Base-by-base conservation (phyloP, 345 rosid species). In the Pugionium cornutum region DNA sequence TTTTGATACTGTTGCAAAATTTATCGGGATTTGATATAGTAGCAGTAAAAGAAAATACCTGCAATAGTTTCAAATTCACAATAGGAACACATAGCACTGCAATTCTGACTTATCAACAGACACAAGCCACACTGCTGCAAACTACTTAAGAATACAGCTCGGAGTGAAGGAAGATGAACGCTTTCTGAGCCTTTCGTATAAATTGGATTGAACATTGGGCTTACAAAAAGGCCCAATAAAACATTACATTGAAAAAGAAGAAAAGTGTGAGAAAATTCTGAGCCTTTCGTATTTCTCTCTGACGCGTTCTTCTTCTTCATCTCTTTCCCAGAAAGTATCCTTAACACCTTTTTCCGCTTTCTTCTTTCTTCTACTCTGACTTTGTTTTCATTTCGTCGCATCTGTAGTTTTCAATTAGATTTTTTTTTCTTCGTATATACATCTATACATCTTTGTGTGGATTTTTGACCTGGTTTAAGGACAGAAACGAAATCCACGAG, bases 1-100 rank as follows among this genome's bases (percentile, higher is more conserved):
- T 95, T 79, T 89, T 88, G 67, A 92, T 92, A 9, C 82, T 37
- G 98, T 91, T 80, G 89, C 98, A 87, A 92, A 77, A 82, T 92
- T 89, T 25, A 92, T 84, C 7, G 96, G 89, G 18, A 18, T 18
- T 18, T 18, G 18, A 18, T 18, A 18, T 18, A 18, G 18, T 18
- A 18, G 18, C 18, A 18, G 18, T 18, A 69, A 92, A 87, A 9
- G 95, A 92, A 52, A 85, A 79, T 44, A 89, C 70, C 98, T 92
- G 77, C 69, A 69, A 55, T 50, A 9, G 32, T 51, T 28, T 47
- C 45, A 7, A 60, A 32, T 44, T 51, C 35, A 46, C 6, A 52
- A 18, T 18, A 18, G 18, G 18, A 18, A 18, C 18, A 18, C 18
- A 18, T 18, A 18, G 18, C 18, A 18, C 18, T 18, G 18, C 18